Evolutionary conservation across 2,329 filamentous ascomycete species (phyloP).

Genomic region (Xylaria arbuscula): DNA sequence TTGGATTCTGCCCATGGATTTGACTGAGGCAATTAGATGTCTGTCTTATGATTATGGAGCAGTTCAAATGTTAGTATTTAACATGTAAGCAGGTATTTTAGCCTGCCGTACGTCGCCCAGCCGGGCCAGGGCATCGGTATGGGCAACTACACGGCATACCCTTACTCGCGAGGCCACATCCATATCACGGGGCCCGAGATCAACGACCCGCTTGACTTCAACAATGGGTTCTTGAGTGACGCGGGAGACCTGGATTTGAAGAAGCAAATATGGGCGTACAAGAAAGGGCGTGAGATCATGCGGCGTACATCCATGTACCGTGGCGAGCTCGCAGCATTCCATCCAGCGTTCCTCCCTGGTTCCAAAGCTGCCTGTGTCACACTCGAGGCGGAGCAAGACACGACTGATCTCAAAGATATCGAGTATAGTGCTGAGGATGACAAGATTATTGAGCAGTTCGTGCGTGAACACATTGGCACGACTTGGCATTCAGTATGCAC

Average conservation of each 20-base stretch:
- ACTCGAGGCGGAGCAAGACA: conserved; percentile 20
- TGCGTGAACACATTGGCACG: conserved; percentile 54
- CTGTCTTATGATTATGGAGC: neutral
- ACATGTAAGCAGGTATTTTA: conserved; percentile 24
- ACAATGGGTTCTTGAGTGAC: conserved; percentile 67
- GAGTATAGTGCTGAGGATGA: conserved; percentile 61
- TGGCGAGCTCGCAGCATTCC: conserved; percentile 56
- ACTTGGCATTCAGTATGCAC: conserved; percentile 59
- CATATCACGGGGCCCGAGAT: conserved; percentile 64
- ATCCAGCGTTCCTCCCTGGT: conserved; percentile 57
- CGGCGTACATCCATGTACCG: conserved; percentile 65
- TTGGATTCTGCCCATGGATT: neutral
- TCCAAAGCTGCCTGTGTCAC: conserved; percentile 52
- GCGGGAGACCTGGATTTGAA: conserved; percentile 62
- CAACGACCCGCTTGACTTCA: conserved; percentile 63
- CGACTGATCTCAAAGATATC: conserved; percentile 54
- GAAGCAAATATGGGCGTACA: conserved; percentile 72
- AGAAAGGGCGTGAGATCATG: conserved; percentile 70
- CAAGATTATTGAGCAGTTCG: conserved; percentile 56
- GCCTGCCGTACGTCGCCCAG: conserved; percentile 32
- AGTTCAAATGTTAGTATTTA: neutral
- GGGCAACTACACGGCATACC: conserved; percentile 66
- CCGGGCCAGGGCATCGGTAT: conserved; percentile 61
- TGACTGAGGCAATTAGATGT: too few relatives aligned
- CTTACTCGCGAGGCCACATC: conserved; percentile 68